A percentile compares a stretch with the other conserved stretches of the same genome.
Evolutionary conservation across 1,284 basidiomycete genomes (phyloP).

Genomic region (Chalciporus sp.): DNA sequence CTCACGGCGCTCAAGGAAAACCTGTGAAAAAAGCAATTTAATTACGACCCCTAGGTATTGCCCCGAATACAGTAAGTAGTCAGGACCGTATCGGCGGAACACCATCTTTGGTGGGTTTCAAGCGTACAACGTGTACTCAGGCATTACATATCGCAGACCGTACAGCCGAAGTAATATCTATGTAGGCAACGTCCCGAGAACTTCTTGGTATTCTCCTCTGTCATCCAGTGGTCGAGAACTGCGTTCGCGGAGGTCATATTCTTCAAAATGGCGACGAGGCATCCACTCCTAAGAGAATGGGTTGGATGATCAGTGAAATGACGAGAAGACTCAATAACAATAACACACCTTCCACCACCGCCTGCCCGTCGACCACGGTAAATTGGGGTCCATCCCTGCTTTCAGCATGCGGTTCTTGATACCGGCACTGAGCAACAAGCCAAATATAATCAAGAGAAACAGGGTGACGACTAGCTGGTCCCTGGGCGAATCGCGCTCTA

Average conservation of each 20-base stretch:
- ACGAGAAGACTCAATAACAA: slow-evolving; percentile 19
- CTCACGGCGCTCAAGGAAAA: slow-evolving; percentile 14
- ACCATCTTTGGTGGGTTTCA: not conserved
- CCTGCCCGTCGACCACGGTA: slow-evolving; percentile 58
- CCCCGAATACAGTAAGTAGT: slow-evolving; percentile 2
- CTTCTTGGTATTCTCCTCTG: slow-evolving; percentile 45
- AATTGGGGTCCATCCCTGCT: slow-evolving; percentile 66
- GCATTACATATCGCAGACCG: not conserved
- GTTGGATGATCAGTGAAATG: slow-evolving; percentile 23
- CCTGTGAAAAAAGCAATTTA: not conserved
- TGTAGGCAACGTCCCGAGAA: slow-evolving; percentile 33
- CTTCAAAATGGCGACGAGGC: slow-evolving; percentile 55
- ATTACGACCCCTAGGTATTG: not conserved
- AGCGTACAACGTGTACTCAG: not conserved
- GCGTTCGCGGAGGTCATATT: slow-evolving; percentile 49
- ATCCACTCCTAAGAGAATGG: slow-evolving; percentile 52
- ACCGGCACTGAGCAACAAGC: slow-evolving; percentile 80
- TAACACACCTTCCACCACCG: slow-evolving; percentile 79
- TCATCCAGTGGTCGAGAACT: slow-evolving; percentile 32
- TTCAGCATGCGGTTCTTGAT: slow-evolving; percentile 80
- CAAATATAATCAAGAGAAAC: slow-evolving; percentile 84
- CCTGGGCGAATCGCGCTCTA: slow-evolving; percentile 85
- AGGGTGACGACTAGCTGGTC: slow-evolving; percentile 90
- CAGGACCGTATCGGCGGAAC: not conserved
- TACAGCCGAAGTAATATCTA: slow-evolving; percentile 21